These are phyloP conservation scores for Aureobasidium mangrovei DNA, from an alignment of 2,329 filamentous ascomycete species.

Conservation along the genomic window DNA sequence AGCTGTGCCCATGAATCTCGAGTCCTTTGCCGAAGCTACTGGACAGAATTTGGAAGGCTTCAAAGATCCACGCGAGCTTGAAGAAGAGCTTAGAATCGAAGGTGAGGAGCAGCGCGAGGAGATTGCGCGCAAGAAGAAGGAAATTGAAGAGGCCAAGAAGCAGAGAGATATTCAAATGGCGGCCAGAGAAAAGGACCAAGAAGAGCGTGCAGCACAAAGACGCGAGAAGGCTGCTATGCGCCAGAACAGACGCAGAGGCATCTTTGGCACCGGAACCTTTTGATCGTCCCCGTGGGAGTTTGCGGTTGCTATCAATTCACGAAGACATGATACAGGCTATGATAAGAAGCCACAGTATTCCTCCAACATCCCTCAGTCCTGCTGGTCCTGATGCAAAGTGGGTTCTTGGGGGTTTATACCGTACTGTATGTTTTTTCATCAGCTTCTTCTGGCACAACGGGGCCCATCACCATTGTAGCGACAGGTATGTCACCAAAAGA, in stretches of 20 bases:
- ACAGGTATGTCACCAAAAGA: no score
- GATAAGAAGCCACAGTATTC: no score
- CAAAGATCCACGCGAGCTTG: slow-evolving; percentile 28
- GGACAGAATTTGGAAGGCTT: slow-evolving; percentile 31
- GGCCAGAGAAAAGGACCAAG: slow-evolving; percentile 24
- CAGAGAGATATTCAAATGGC: slow-evolving; percentile 27
- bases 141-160: slow-evolving; percentile 28
- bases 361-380: no score
- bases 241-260: slow-evolving; percentile 18
- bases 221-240: slow-evolving; percentile 22
- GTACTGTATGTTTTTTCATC: no score
- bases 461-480: no score
- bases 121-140: slow-evolving; percentile 27
- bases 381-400: no score
- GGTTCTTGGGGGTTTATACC: no score
- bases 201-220: slow-evolving; percentile 22
- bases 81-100: slow-evolving; percentile 26
- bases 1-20: slow-evolving; percentile 32
- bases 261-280: slow-evolving; percentile 19
- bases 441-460: no score
- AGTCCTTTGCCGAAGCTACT: slow-evolving; percentile 31
- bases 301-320: no score
- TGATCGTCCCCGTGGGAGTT: not conserved
- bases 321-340: no score
- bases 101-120: slow-evolving; percentile 26